phyloP scores from a whole-genome alignment of 2,329 filamentous ascomycete genomes.

The Trichoderma sp. region DNA sequence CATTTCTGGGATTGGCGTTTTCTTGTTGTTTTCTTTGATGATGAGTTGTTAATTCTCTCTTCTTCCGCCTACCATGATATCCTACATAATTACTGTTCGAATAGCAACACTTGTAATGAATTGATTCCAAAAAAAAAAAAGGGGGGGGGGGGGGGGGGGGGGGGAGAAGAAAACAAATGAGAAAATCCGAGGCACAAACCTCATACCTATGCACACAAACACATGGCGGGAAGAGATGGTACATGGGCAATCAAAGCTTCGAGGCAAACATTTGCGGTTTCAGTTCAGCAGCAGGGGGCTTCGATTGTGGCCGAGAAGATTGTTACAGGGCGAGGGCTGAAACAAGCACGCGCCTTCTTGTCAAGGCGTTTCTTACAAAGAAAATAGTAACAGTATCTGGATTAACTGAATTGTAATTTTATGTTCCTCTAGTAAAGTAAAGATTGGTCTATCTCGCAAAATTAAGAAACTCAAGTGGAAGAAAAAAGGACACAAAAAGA shows the following conservation, averaged over 20 bases:
- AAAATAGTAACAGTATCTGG: background rate
- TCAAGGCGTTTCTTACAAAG: background rate
- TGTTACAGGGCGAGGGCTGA: background rate
- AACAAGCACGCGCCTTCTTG: background rate
- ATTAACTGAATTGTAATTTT: background rate
- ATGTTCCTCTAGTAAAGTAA: background rate
- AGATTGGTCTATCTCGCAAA: background rate
- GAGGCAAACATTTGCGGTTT: background rate
- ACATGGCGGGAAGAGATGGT: background rate
- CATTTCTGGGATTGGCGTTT: background rate
- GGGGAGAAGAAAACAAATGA: no score
- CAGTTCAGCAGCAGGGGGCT: background rate
- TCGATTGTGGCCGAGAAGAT: background rate
- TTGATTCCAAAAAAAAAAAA: background rate
- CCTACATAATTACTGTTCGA: background rate
- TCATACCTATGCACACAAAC: background rate
- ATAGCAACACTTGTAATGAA: background rate
- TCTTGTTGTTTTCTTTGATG: accelerated
- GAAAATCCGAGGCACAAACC: background rate
- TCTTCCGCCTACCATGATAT: background rate
- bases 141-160: no score
- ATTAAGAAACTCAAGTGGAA: background rate
- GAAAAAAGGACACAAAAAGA: background rate
- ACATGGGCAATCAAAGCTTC: background rate
- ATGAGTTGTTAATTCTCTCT: background rate